Evolutionary conservation across 495 filamentous ascomycete species (phyloP), one percentile per base, ranked within the genome.

Genomic region (Aspergillus heteromorphus): DNA sequence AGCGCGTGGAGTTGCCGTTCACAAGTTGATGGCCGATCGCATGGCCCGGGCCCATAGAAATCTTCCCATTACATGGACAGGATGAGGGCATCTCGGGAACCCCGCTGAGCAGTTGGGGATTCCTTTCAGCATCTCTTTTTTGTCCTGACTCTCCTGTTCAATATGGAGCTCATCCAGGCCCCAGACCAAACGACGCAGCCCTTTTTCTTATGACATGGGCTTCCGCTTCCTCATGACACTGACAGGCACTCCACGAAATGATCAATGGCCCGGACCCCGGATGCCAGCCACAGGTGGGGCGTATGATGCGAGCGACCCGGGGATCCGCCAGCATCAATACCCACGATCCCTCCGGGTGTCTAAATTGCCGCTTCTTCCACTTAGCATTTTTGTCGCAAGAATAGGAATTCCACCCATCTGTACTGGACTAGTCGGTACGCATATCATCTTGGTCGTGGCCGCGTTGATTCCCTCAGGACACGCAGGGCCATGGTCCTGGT

Each of bases 11-110:
- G 21, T 47, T 21, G 1, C 11, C 14, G 8, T 16, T 29, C 21
- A 47, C 43, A 8, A 47, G 43, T 27, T 47, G 43, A 47, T 47
- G 43, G 23, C 43, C 43, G 17, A 47, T 47, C 4, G 43, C 43
- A 16, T 47, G 43, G 18, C 43, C 29, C 7, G 43, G 21, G 4
- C 43, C 43, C 21, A 47, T 29, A 13, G 43, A 11, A 13, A 47
- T 47, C 43, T 29, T 47, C 43, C 43, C 43, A 47, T 17, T 47
- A 29, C 9, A 47, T 16, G 21, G 29, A 29, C 14, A 23, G 43
- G 8, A 47, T 47, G 21, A 47, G 23, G 23, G 43, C 43, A 29
- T 47, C 43, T 17, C 21, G 14, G 7, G 43, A 47, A 4, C 43
- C 43, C 1, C 43, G 43, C 43, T 47, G 43, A 29, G n/a, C 43